Evolutionary conservation across 2,329 filamentous ascomycete genomes (phyloP).

Genomic region (Neurospora crassa): DNA sequence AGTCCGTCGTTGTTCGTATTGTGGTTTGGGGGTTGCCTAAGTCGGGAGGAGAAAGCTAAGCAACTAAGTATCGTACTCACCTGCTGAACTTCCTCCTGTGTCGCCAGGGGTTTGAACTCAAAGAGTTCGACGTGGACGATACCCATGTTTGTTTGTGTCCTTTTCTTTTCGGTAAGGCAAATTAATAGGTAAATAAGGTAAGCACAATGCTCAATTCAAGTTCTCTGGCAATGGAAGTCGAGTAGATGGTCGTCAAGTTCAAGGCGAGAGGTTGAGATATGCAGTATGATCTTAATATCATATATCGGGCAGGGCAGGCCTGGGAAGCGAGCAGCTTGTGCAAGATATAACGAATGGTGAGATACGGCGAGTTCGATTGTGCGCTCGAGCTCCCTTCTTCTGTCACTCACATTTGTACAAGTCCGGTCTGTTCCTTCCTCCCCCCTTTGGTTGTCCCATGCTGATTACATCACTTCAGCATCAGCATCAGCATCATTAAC

Average conservation of each 20-base stretch:
- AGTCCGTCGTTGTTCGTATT: not conserved
- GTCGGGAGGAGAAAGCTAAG: not conserved
- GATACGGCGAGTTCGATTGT: not conserved
- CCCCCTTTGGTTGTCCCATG: not conserved
- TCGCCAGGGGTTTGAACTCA: conserved; percentile 46
- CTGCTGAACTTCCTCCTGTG: conserved; percentile 40
- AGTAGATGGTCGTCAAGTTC: not conserved
- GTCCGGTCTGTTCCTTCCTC: no score
- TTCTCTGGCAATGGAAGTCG: not conserved
- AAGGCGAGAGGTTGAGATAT: not conserved
- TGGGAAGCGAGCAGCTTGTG: not conserved
- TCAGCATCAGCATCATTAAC: not conserved
- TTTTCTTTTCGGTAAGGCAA: not conserved
- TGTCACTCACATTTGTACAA: not conserved
- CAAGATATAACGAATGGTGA: not conserved
- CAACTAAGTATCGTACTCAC: conserved; percentile 35
- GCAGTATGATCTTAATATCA: not conserved
- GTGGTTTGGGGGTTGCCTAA: not conserved
- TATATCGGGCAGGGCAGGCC: no score
- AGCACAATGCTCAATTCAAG: not conserved
- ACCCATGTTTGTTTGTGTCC: conserved; percentile 34
- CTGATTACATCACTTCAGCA: not conserved
- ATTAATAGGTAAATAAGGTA: not conserved
- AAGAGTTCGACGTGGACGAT: conserved; percentile 62
- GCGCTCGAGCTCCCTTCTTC: not conserved